These are phyloP conservation scores for Leonotis leonurus DNA, from an alignment of 257 asterid species.

Conservation along the genomic window DNA sequence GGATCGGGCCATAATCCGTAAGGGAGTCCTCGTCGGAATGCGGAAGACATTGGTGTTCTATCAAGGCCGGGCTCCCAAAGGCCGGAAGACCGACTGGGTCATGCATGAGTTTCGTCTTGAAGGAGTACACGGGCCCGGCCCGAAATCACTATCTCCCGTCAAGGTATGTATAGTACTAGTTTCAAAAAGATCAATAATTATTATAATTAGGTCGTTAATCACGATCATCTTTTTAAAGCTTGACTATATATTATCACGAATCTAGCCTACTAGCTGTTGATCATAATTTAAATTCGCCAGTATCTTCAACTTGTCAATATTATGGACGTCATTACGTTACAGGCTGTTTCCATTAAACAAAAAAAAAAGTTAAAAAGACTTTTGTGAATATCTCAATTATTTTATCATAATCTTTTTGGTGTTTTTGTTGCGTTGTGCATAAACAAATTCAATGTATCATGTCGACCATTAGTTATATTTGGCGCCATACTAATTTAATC, in stretches of 20 bases:
- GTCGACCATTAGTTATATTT: conserved; percentile 27
- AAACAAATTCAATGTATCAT: conserved; percentile 11
- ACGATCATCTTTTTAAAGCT: background rate
- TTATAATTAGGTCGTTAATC: conserved; percentile 19
- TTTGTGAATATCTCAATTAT: conserved; percentile 18
- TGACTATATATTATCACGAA: conserved; percentile 20
- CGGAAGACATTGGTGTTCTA: conserved; percentile 84
- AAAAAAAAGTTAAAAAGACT: conserved; percentile 27
- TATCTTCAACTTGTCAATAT: conserved; percentile 27
- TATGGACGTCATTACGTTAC: conserved; percentile 28
- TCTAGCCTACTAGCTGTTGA: no score
- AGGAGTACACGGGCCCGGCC: conserved; percentile 28
- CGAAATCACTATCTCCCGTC: conserved; percentile 21
- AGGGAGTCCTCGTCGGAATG: conserved; percentile 69
- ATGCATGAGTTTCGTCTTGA: conserved; percentile 88
- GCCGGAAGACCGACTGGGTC: conserved; percentile 81
- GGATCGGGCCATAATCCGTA: conserved; percentile 47
- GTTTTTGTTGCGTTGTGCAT: background rate
- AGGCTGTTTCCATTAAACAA: conserved; percentile 37
- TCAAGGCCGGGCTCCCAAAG: conserved; percentile 89
- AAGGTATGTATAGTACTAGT: conserved; percentile 43
- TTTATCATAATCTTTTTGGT: no score
- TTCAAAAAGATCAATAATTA: background rate
- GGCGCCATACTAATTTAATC: conserved; percentile 20
- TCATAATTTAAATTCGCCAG: conserved; percentile 3